Percentiles rank a stretch among this genome's conserved stretches.
Evolutionary conservation across 2,329 filamentous ascomycete species (phyloP).

Genomic region (Botrytis pseudocinerea): DNA sequence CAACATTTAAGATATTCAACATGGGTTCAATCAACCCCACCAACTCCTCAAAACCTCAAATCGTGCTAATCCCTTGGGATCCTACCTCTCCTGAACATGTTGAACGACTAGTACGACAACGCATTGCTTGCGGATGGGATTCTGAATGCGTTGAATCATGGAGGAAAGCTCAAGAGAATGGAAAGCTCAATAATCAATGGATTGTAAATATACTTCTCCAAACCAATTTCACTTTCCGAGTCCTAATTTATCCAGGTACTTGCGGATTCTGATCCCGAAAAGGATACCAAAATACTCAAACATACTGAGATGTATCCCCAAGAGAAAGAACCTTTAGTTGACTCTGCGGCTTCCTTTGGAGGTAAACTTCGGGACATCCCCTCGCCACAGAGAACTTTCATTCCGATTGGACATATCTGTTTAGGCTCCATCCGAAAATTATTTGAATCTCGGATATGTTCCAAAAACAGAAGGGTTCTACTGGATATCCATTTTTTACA

Average conservation of each 20-base stretch:
- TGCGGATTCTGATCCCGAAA: constrained; percentile 26
- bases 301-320: constrained; percentile 29
- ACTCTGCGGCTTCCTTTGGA: constrained; percentile 30
- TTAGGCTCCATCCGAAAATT: constrained; percentile 26
- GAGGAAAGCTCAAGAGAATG: constrained; percentile 27
- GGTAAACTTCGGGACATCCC: constrained; percentile 29
- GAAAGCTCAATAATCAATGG: constrained; percentile 34
- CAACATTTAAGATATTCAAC: neutral
- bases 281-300: constrained; percentile 26
- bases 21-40: neutral
- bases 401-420: constrained; percentile 37
- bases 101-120: constrained; percentile 46
- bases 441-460: constrained; percentile 22
- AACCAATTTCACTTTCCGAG: neutral
- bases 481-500: constrained; percentile 34
- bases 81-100: constrained; percentile 44
- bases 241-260: constrained; percentile 29
- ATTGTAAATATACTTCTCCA: constrained; percentile 27
- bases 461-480: constrained; percentile 29
- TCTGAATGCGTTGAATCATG: constrained; percentile 41
- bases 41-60: constrained; percentile 26
- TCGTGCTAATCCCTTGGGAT: constrained; percentile 50
- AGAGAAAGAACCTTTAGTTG: constrained; percentile 29
- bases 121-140: constrained; percentile 50
- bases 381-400: constrained; percentile 26